These are phyloP conservation scores for Diospyros kaki DNA, from an alignment of 148 eudicot genomes.

Conservation along the genomic window DNA sequence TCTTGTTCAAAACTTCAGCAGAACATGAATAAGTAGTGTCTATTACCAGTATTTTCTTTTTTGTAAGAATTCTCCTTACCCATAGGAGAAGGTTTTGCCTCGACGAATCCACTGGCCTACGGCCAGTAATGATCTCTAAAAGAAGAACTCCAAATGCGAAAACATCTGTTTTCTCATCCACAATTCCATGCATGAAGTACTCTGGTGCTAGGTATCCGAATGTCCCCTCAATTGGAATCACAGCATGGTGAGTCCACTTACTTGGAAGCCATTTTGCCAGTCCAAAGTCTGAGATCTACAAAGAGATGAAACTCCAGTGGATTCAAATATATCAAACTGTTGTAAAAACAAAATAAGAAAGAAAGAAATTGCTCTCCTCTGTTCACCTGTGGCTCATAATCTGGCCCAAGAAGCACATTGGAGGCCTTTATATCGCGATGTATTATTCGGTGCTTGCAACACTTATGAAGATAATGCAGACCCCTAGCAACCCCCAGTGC, in stretches of 20 bases:
- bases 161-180: conserved; percentile 87
- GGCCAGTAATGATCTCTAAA: conserved; percentile 72
- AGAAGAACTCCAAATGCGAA: conserved; percentile 88
- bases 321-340: conserved; percentile 4
- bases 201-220: conserved; percentile 98
- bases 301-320: not conserved
- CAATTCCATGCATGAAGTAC: conserved; percentile 92
- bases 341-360: not conserved
- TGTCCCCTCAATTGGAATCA: conserved; percentile 74
- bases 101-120: conserved; percentile 68
- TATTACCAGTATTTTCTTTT: too few relatives aligned
- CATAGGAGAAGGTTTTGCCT: conserved; percentile 69
- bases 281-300: conserved; percentile 64
- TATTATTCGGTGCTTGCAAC: conserved; percentile 50
- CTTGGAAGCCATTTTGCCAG: conserved; percentile 70
- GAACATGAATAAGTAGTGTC: too few relatives aligned
- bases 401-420: conserved; percentile 67
- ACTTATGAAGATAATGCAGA: conserved; percentile 50
- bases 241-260: conserved; percentile 54
- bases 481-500: conserved; percentile 58
- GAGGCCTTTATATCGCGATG: conserved; percentile 89
- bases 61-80: conserved; percentile 32
- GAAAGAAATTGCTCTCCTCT: not conserved
- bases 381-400: conserved; percentile 64
- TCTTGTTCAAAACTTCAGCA: too few relatives aligned